Base-by-base conservation (phyloP, 352 stramenopile species). In the Globisporangium paroecandrum region DNA sequence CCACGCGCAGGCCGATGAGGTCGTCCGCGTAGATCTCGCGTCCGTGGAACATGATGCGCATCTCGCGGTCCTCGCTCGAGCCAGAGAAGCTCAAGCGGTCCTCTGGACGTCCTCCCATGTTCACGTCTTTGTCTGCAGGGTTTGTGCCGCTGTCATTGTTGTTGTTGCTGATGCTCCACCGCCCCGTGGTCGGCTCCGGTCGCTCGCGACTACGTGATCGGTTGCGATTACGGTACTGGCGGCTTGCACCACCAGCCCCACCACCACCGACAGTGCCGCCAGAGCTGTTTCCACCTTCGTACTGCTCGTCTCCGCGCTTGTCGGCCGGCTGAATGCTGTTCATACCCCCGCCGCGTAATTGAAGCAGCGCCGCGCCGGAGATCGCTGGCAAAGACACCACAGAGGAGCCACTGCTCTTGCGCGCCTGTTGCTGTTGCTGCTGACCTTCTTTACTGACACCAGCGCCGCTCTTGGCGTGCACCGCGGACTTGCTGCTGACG, bases 1-100 rank as follows among this genome's bases (percentile, higher is more conserved):
- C 84, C 2, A 95, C 86, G n/a, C 87, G 85, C 18, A 94, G 67
- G 0, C 87, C 87, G 54, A 95, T 88, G 13, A 95, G 71, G 38
- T 93, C 86, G 58, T 92, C 80, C 0, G 83, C 83, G 51, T 85
- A 90, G 63, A 94, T 75, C 63, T 90, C 79, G 9, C 83, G 82
- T 12, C 81, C 86, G 60, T 92, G 82, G 51, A 94, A 90, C 73
- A 89, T 79, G 66, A 94, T 83, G 24, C 78, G 78, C 43, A 88
- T 59, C 15, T 89, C 80, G 15, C 75, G 65, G 18, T 81, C 77
- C 15, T 73, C 73, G 0, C 76, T 72, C 5, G 81, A 84, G 10
- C 71, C 63, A 1, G 73, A 70, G 2, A 72, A 70, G 29, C 55
- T 65, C 32, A 29, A 46, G 1, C 71, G 65, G 18, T 77, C 71